phyloP scores from a whole-genome alignment of 2,329 filamentous ascomycete species.

The Exophiala alcalophila region DNA sequence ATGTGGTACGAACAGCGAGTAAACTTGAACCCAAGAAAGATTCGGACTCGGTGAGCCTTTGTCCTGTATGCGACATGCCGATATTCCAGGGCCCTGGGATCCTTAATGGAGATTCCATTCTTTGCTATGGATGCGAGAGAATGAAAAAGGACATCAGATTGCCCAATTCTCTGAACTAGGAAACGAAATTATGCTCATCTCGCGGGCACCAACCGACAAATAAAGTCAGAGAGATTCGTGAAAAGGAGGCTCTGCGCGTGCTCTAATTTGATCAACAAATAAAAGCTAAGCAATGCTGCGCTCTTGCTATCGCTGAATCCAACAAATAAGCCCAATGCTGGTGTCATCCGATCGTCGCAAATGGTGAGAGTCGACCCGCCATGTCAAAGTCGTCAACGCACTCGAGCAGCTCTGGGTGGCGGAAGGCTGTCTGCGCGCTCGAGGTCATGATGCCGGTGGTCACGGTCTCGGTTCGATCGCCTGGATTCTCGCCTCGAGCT shows the following conservation, averaged over 20 bases:
- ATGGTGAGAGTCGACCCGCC: no score
- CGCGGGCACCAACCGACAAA: not conserved
- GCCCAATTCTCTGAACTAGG: no score
- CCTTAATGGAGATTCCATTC: constrained; percentile 1
- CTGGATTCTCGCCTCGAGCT: constrained; percentile 30
- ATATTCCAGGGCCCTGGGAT: not conserved
- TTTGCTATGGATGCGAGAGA: constrained; percentile 46
- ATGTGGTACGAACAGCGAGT: constrained; percentile 87
- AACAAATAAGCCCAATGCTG: no score
- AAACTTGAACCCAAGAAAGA: constrained; percentile 58
- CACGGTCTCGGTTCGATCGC: constrained; percentile 31
- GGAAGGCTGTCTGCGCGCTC: constrained; percentile 24
- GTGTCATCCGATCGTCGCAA: no score
- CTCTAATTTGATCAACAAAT: no score
- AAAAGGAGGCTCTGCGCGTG: no score
- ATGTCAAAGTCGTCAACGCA: no score
- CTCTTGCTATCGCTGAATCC: no score
- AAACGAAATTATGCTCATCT: no score
- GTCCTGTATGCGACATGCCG: constrained; percentile 50
- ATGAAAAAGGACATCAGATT: constrained; percentile 33
- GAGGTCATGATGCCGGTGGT: constrained; percentile 30
- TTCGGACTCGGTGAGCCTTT: constrained; percentile 61
- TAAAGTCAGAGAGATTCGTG: no score
- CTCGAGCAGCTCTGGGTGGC: constrained; percentile 26
- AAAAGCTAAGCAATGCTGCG: no score